These are phyloP conservation scores for Dillenia suffruticosa DNA, from an alignment of 164 flowering plant species.

Conservation along the genomic window DNA sequence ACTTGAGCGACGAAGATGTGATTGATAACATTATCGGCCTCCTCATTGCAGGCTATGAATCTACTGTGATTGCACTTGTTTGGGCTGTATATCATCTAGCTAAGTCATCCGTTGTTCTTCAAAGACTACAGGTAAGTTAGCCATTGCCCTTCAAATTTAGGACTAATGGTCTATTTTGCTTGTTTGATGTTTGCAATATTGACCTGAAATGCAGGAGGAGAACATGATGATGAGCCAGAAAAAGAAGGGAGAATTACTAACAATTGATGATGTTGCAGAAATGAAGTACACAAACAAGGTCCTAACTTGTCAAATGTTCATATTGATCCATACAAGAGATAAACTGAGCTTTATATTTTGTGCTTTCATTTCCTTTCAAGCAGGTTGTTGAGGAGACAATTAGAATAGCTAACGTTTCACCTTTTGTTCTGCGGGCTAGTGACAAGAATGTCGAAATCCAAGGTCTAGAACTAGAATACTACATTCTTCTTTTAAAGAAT, in stretches of 20 bases:
- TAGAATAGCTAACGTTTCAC: conserved; percentile 47
- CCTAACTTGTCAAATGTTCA: background rate
- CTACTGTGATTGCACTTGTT: conserved; percentile 37
- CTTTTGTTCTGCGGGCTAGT: conserved; percentile 26
- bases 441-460: conserved; percentile 33
- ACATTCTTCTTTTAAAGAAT: too few relatives aligned
- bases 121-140: conserved; percentile 31
- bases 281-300: conserved; percentile 48
- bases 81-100: conserved; percentile 56
- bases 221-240: conserved; percentile 22
- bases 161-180: background rate
- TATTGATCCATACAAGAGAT: background rate
- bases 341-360: conserved; percentile 4
- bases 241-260: conserved; percentile 30
- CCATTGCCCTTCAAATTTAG: background rate
- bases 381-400: conserved; percentile 57
- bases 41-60: conserved; percentile 42
- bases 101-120: conserved; percentile 42
- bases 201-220: conserved; percentile 34
- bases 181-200: background rate
- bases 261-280: conserved; percentile 32
- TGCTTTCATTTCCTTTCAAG: background rate
- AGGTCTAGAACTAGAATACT: conserved; percentile 21
- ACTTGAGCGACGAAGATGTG: conserved; percentile 40
- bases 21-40: conserved; percentile 48